Evolutionary conservation across 441 rosid genomes (phyloP), one percentile per base, ranked within the genome.

Genomic region (Biscutella laevigata): DNA sequence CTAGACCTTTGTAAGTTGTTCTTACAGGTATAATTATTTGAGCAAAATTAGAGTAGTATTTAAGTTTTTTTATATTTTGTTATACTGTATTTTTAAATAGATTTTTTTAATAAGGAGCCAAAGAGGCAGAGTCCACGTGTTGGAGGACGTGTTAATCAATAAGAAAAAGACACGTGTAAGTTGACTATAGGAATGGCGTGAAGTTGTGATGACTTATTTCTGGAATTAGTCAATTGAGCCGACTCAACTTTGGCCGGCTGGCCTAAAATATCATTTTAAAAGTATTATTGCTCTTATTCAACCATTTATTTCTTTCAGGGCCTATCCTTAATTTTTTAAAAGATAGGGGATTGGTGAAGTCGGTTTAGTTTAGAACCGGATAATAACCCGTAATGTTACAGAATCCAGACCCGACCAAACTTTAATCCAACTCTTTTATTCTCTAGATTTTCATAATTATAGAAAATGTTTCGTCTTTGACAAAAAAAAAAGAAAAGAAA

Each of bases 171-270:
- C 62, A 55, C 62, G 68, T 47, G 57, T 46, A 12, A 13, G 4
- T 12, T 39, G 12, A 10, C 38, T 24, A 63, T 63, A 47, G 29
- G 51, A 54, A 38, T 14, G 56, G 29, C 57, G 62, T 55, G 32
- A 12, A n/a, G 44, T 4, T 17, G 36, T 45, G 24, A n/a, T 19
- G 14, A 40, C 21, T 33, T 32, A 14, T 26, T 43, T 47, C n/a
- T 6, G 16, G 57, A 56, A 9, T 33, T 24, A 32, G 63, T 64
- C 69, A 56, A 49, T 49, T 2, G 39, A 40, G 29, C 58, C 53
- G 46, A 57, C 19, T 49, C 52, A 34, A 56, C 63, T 64, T 64
- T 49, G 46, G 63, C 47, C 53, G 58, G 58, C 69, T n/a, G n/a
- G n/a, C n/a, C 33, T 8, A 33, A 47, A 11, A 15, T 8, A 11